Evolutionary conservation across 768 basidiomycete genomes (phyloP), one percentile per base, ranked within the genome.

Genomic region (Termitomyces sp.): DNA sequence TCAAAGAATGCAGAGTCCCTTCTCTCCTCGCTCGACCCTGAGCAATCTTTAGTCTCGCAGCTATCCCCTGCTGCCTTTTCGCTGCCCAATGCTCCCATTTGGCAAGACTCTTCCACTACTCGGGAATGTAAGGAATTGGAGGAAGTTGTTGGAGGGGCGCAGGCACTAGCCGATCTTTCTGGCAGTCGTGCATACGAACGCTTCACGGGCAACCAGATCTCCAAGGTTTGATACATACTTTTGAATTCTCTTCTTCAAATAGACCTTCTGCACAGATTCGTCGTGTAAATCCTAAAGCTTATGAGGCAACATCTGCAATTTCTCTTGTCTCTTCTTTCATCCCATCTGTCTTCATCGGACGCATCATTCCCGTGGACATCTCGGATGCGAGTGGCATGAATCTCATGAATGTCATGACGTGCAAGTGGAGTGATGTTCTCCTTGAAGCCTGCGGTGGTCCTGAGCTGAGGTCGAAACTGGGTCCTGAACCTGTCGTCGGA

Each of bases 381-480:
- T 85, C 86, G 25, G 93, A 95, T 69, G 91, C 90, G 2, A 92
- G 89, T 66, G 93, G 93, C 0, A 94, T 92, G 90, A 94, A 94
- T 67, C 73, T 94, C 29, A 93, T 90, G 87, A 76, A 90, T 59
- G 82, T 93, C 51, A 71, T 86, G 31, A 81, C 83, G 1, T 81
- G 82, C 68, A 83, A 83, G 68, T 95, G 92, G 92, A 82, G 90
- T 58, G 80, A 85, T 56, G 64, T 72, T 40, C 73, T 94, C 41
- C 73, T 93, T 10, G 75, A 84, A 21, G 79, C 83, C 3, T 88
- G 85, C 60, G 90, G 89, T 34, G 89, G 88, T 4, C 72, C 83
- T 5, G 82, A 80, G 48, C 73, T 94, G 44, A 82, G 82, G 16
- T 61, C 68, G 3, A 95, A 92, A 72, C 68, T 95, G 21, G 90